Evolutionary conservation across 2,329 filamentous ascomycete genomes (phyloP), one percentile per base, ranked within the genome.

Genomic region (Verticillium nonalfalfae): DNA sequence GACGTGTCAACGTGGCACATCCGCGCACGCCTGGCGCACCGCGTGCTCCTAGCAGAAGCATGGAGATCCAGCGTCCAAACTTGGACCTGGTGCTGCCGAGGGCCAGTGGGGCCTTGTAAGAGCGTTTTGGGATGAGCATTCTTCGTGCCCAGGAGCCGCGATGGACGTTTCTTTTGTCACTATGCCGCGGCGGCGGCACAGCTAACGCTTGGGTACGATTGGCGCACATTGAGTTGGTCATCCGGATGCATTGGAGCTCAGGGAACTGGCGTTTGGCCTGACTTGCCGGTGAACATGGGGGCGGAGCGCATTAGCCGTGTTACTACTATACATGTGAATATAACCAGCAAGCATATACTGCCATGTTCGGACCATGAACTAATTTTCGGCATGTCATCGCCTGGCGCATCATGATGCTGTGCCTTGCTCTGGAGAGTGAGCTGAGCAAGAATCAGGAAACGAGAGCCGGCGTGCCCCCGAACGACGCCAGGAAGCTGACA

Each of bases 1-100:
- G 84, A 0, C 76, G 83, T 1, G 83, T 86, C 55, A 86, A 86
- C 61, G 81, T 86, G 1, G 79, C 78, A 0, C 82, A 86, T 61
- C 84, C 84, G 1, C 73, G 80, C 54, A 85, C 82, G 0, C 83
- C 84, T 0, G 83, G 82, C 3, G 78, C 77, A 0, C 74, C 82
- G 14, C 69, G 79, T 21, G 79, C 85, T 60, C 80, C 82, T 1
- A 86, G 83, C 65, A 73, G 84, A 60, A 86, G 84, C 68, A 66
- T 86, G 66, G 84, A 86, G 64, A 81, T 86, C 54, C 71, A 78
- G 34, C 74, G 84, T 40, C 79, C 79, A 0, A 65, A 70, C 0
- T 57, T 76, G 55, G 66, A 72, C 55, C 66, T 77, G 21, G 45
- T 50, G 18, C 45, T 50, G 45, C 45, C 45, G 45, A 50, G 15